Conservation (phyloP, 352 stramenopile genomes). For the Phytophthora fragariaefolia region DNA sequence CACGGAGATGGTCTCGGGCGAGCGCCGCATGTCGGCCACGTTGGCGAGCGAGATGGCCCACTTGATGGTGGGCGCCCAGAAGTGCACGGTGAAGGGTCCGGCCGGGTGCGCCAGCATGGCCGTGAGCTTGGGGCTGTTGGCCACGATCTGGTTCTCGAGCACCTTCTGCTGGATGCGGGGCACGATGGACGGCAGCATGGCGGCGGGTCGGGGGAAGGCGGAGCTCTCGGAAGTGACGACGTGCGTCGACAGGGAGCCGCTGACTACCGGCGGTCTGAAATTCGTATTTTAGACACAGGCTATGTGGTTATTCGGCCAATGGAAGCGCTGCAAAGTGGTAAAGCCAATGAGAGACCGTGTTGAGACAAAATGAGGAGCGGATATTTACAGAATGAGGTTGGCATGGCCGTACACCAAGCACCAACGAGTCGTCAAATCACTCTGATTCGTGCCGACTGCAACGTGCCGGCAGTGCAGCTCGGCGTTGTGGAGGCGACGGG, state of each 20-base stretch:
- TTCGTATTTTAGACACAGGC: conserved; percentile 6
- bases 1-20: conserved; percentile 77
- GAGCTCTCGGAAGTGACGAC: conserved; percentile 9
- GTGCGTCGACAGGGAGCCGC: neutral
- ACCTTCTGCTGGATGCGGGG: conserved; percentile 74
- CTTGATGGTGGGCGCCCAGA: conserved; percentile 90
- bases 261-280: conserved; percentile 11
- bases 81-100: conserved; percentile 90
- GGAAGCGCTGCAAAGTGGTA: neutral
- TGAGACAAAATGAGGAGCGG: neutral
- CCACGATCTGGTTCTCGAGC: conserved; percentile 64
- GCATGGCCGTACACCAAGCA: conserved; percentile 14
- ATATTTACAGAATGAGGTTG: conserved; percentile 17
- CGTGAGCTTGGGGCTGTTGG: conserved; percentile 65
- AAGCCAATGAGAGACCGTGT: neutral
- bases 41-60: conserved; percentile 90
- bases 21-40: conserved; percentile 83
- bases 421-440: conserved; percentile 6
- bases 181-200: conserved; percentile 73
- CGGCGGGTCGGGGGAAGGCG: conserved; percentile 5
- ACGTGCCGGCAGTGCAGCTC: too few species aligned
- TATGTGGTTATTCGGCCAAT: neutral
- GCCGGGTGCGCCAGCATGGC: conserved; percentile 79
- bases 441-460: too few species aligned
- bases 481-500: too few species aligned